Percentiles rank a stretch among this genome's conserved stretches.
Conservation (phyloP, 345 rosid genomes). For the Hibiscus trionum region DNA sequence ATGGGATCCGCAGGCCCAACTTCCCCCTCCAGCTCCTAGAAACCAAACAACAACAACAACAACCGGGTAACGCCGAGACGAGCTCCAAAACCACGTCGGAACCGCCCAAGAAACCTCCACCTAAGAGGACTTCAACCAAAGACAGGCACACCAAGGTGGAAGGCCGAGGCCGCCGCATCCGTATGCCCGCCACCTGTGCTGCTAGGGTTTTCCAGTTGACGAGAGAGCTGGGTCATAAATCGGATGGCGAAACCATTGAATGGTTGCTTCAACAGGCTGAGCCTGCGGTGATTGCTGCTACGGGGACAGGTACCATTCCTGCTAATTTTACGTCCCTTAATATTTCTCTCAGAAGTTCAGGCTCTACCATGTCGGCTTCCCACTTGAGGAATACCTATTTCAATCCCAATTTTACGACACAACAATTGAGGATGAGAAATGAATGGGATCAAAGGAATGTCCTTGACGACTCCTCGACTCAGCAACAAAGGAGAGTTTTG, state of each 20-base stretch:
- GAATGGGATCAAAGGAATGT: slow-evolving; percentile 33
- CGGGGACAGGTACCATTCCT: slow-evolving; percentile 90
- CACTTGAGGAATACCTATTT: slow-evolving; percentile 50
- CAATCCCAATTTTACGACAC: slow-evolving; percentile 31
- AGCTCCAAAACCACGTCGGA: slow-evolving; percentile 17
- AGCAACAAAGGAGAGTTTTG: slow-evolving; percentile 21
- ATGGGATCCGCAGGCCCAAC: slow-evolving; percentile 59
- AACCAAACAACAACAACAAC: slow-evolving; percentile 21
- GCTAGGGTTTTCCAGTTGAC: slow-evolving; percentile 93
- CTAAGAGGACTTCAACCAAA: slow-evolving; percentile 64
- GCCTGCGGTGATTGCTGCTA: slow-evolving; percentile 84
- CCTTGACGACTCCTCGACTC: slow-evolving; percentile 17
- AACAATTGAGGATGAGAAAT: slow-evolving; percentile 21
- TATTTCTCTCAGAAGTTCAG: slow-evolving; percentile 74
- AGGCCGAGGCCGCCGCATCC: slow-evolving; percentile 95
- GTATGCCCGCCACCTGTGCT: slow-evolving; percentile 90
- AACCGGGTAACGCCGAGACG: slow-evolving; percentile 17
- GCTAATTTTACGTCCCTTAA: slow-evolving; percentile 87
- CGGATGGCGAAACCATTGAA: slow-evolving; percentile 86
- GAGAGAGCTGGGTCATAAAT: slow-evolving; percentile 80
- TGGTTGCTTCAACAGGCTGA: slow-evolving; percentile 93
- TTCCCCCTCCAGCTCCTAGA: slow-evolving; percentile 80
- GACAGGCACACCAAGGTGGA: slow-evolving; percentile 95
- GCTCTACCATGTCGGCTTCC: slow-evolving; percentile 66
- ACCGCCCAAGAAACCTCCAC: slow-evolving; percentile 49